Evolutionary conservation across 179 eudicot genomes (phyloP).

Genomic region (Vitellaria paradoxa): DNA sequence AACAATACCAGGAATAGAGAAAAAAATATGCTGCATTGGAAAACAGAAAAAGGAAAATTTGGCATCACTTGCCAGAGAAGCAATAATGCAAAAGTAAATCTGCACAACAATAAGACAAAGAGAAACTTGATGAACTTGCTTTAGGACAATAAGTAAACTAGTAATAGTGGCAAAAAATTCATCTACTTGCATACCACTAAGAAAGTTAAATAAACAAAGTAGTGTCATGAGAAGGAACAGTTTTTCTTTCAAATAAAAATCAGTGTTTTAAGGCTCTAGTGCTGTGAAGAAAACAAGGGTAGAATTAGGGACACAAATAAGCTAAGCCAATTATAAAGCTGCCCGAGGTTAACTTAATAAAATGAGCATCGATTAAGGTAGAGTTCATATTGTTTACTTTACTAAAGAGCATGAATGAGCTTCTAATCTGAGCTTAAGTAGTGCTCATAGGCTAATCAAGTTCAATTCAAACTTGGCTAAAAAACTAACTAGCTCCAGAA

Average conservation of each 20-base stretch:
- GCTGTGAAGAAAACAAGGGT: neutral
- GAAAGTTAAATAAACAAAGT: neutral
- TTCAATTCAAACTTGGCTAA: neutral
- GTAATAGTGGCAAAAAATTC: neutral
- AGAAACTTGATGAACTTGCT: slow-evolving; percentile 1
- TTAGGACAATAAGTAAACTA: neutral
- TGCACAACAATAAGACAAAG: neutral
- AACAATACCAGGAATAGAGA: neutral
- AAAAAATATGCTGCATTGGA: neutral
- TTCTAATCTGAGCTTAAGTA: neutral
- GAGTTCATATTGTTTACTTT: neutral
- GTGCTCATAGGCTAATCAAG: slow-evolving; percentile 3
- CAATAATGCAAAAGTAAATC: neutral
- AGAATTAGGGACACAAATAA: neutral
- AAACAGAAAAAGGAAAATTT: neutral
- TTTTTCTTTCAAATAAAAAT: neutral
- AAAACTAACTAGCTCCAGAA: neutral
- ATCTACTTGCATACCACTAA: neutral
- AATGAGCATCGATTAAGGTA: neutral
- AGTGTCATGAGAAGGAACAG: neutral
- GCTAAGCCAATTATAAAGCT: neutral
- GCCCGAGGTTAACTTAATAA: neutral
- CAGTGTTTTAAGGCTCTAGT: neutral
- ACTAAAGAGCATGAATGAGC: neutral
- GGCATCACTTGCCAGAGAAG: neutral